A percentile compares a stretch with the other conserved stretches of the same genome.
These are phyloP conservation scores for Eryngium alpinum DNA, from an alignment of 140 eudicot genomes.

Conservation along the genomic window DNA sequence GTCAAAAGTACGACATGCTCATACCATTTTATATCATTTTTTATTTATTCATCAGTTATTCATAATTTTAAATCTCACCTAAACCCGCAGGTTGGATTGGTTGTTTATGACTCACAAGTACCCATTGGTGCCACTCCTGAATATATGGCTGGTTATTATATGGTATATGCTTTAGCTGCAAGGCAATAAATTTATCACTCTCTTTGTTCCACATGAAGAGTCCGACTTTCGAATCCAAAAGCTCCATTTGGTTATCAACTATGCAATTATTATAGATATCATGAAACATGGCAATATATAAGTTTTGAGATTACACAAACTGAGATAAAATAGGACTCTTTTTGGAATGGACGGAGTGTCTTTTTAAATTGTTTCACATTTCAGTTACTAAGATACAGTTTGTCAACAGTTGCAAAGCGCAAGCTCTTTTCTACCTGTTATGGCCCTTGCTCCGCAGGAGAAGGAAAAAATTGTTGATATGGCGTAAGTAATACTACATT, in stretches of 20 bases:
- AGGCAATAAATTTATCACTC: neutral
- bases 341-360: neutral
- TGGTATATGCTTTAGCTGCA: constrained; percentile 40
- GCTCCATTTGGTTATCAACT: neutral
- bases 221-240: neutral
- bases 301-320: neutral
- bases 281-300: neutral
- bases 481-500: constrained; percentile 55
- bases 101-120: constrained; percentile 93
- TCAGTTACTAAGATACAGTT: constrained; percentile 2
- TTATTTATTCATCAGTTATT: neutral
- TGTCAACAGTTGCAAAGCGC: constrained; percentile 79
- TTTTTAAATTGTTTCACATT: neutral
- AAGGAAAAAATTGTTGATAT: constrained; percentile 81
- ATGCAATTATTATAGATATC: neutral
- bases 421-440: constrained; percentile 90
- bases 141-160: constrained; percentile 96
- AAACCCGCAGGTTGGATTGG: constrained; percentile 71
- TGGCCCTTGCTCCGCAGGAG: constrained; percentile 98
- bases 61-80: neutral
- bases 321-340: neutral
- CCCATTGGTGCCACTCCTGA: constrained; percentile 99
- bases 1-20: constrained; percentile 64
- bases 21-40: neutral
- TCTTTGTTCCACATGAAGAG: neutral